Base-by-base conservation (phyloP, 176 grass and related monocot species). In the Alloteropsis semialata region DNA sequence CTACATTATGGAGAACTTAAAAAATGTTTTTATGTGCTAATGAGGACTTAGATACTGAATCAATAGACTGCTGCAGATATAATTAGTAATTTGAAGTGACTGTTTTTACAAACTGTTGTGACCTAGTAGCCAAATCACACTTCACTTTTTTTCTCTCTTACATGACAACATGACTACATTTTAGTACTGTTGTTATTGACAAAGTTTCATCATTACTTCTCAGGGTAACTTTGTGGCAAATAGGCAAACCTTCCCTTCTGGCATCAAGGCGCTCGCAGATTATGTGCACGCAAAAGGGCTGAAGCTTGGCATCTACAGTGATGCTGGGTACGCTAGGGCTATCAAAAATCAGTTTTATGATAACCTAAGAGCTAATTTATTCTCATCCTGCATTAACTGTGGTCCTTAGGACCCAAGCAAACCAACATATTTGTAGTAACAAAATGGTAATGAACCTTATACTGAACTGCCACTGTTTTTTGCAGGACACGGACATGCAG, bases 281-380 rank as follows among this genome's bases (percentile, higher is more conserved):
- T 98, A 98, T 76, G 90, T 98, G 81, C 96, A 98, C 27, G 57
- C 68, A 17, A 98, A 88, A 85, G 92, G 90, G 33, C 76, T 98
- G 44, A 98, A 95, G 79, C 86, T 98, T 60, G 96, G 96, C 17
- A 76, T 98, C 72, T 98, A 98, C 82, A 95, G 92, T 46, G 92
- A 95, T 64, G 96, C 96, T 57, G 96, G 92, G 96, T 98, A 91
- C 3, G 48, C 4, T 74, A 74, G 2, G 18, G 3, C 49, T 84
- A 68, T 84, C n/a, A 72, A 72, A 48, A 30, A 72, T 49, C 64
- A 75, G 69, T 70, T 85, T 81, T 78, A 42, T 81, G 18, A 77
- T 28, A 49, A 34, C 10, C 27, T 83, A 2, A 78, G 22, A 21
- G n/a, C 22, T 48, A 73, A 8, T 78, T 29, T 51, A 9, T 63